Evolutionary conservation across 2,329 filamentous ascomycete species (phyloP).

Genomic region (Thielaviopsis euricoi): DNA sequence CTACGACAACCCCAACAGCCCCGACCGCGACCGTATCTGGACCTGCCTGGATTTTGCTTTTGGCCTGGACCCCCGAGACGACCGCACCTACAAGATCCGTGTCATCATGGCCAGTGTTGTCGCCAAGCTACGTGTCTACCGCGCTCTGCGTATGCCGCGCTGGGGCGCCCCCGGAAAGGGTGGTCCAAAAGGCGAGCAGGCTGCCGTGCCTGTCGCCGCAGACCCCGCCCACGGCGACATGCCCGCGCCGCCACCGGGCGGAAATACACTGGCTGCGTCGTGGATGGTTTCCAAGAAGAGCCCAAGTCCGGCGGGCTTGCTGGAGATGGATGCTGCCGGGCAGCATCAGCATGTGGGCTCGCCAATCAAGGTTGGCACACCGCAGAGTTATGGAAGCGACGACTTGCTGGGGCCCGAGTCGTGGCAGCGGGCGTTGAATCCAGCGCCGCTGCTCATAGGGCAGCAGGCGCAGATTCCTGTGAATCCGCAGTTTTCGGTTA

Average conservation of each 20-base stretch:
- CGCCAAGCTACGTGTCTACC: conserved; percentile 11
- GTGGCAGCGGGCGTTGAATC: not conserved
- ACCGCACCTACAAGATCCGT: conserved; percentile 26
- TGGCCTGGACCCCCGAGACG: conserved; percentile 33
- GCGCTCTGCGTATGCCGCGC: conserved; percentile 3
- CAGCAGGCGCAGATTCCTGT: not conserved
- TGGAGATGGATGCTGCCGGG: not conserved
- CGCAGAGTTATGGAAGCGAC: not conserved
- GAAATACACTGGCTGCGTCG: not conserved
- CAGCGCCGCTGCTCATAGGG: not conserved
- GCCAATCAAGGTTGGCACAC: not conserved
- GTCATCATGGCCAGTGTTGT: conserved; percentile 24
- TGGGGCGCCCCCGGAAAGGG: not conserved
- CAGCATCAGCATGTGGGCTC: not conserved
- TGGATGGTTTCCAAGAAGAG: not conserved
- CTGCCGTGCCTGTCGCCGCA: conserved; percentile 5
- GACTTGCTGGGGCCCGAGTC: conserved; percentile 4
- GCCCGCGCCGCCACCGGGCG: too few relatives aligned
- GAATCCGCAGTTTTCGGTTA: not conserved
- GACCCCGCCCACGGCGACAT: not conserved
- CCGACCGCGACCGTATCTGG: conserved; percentile 52
- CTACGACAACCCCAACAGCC: conserved; percentile 38
- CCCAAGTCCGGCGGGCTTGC: not conserved
- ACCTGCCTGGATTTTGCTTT: conserved; percentile 57
- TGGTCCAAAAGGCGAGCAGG: not conserved